A percentile compares a stretch with the other conserved stretches of the same genome.
phyloP scores from a whole-genome alignment of 2,329 filamentous ascomycete genomes.

The Aspergillus unguis region DNA sequence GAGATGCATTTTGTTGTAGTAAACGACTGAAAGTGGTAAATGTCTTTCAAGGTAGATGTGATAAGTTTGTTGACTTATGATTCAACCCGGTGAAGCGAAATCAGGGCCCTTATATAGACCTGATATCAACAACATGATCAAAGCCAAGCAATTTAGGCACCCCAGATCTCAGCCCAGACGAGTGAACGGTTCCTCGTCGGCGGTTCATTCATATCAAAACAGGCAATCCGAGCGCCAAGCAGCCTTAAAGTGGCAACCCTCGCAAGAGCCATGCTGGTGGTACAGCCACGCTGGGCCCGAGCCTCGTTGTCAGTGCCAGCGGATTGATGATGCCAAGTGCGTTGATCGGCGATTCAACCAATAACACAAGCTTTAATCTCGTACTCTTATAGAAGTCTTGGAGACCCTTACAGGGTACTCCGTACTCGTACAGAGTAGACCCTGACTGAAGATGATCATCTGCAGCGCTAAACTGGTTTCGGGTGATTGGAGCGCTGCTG shows the following conservation, averaged over 20 bases:
- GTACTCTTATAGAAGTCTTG: not conserved
- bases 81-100: not conserved
- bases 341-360: not conserved
- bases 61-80: not conserved
- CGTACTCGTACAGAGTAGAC: too few relatives aligned
- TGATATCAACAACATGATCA: not conserved
- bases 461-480: not conserved
- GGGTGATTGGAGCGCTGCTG: not conserved
- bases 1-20: constrained; percentile 4
- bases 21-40: too few relatives aligned
- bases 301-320: not conserved
- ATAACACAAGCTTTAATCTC: not conserved
- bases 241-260: not conserved
- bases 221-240: not conserved
- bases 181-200: not conserved
- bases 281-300: not conserved
- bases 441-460: not conserved
- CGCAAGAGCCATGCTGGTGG: not conserved
- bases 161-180: not conserved
- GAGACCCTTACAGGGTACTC: not conserved
- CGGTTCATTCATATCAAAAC: not conserved
- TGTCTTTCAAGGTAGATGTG: not conserved
- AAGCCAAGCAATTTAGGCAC: not conserved
- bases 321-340: not conserved
- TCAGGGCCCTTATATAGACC: not conserved